Percentiles rank a stretch among this genome's conserved stretches.
These are phyloP conservation scores for Trichosporon coremiiforme DNA, from an alignment of 1,284 basidiomycete genomes.

Conservation along the genomic window DNA sequence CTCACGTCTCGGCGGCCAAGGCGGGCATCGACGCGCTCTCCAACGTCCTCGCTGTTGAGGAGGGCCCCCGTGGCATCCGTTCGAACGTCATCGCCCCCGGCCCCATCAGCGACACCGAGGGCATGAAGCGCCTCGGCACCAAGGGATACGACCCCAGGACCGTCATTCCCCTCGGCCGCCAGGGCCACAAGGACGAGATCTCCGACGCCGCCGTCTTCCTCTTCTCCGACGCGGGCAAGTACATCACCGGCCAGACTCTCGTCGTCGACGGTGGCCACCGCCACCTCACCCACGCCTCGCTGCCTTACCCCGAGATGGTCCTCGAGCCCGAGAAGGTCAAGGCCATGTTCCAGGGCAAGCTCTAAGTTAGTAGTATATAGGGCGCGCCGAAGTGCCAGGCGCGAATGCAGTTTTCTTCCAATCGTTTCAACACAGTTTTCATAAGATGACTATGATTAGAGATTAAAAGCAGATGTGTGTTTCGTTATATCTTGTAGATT, in stretches of 20 bases:
- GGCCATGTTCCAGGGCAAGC: constrained; percentile 35
- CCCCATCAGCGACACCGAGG: constrained; percentile 82
- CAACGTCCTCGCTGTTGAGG: constrained; percentile 83
- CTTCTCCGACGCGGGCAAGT: constrained; percentile 41
- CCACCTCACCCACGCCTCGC: constrained; percentile 40
- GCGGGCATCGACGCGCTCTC: constrained; percentile 89
- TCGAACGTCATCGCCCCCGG: constrained; percentile 87
- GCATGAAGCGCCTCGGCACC: constrained; percentile 70
- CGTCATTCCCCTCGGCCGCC: constrained; percentile 65
- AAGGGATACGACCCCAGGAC: constrained; percentile 52
- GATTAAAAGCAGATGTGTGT: too few relatives aligned
- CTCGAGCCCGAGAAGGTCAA: constrained; percentile 51
- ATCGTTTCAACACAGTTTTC: neutral
- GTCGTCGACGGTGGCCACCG: constrained; percentile 52
- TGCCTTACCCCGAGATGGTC: constrained; percentile 53
- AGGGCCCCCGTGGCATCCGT: constrained; percentile 88
- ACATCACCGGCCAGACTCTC: constrained; percentile 31
- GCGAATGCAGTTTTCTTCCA: constrained; percentile 2
- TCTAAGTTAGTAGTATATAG: constrained; percentile 21
- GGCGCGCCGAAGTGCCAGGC: neutral
- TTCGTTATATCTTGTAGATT: neutral
- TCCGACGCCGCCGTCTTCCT: constrained; percentile 81
- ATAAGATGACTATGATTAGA: neutral
- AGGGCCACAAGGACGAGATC: constrained; percentile 71
- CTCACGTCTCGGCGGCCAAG: constrained; percentile 91